Evolutionary conservation across 306 rosid genomes (phyloP), one percentile per base, ranked within the genome.

Genomic region (Mimosa bimucronata): DNA sequence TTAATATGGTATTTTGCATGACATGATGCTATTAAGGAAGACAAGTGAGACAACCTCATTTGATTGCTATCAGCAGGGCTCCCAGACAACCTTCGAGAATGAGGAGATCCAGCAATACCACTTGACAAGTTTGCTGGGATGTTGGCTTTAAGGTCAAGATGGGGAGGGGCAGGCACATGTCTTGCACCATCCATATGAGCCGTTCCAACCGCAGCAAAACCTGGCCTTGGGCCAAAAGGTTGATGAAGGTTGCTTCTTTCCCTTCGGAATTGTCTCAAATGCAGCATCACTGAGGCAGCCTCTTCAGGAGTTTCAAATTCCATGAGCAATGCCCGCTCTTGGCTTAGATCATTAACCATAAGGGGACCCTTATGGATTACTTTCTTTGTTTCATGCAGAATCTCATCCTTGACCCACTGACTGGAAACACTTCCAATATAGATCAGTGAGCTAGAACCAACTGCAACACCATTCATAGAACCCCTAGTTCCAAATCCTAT

Each of bases 281-380:
- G 98, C 73, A 89, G 71, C 94, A 90, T 92, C 69, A 95, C 91
- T 77, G 87, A 87, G 66, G 89, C 85, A 87, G 95, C 94, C 87
- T 91, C 98, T 85, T 91, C 98, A 38, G 97, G 94, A 85, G 88
- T 83, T 86, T 91, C 98, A 87, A 90, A 88, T 85, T 95, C 98
- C 88, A 95, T 85, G 29, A 95, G 93, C 55, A 95, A 71, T 42
- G 97, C 97, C 83, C 89, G 85, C 86, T 95, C 98, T 76, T 83
- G 86, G 89, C 87, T 81, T 79, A 95, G 91, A 85, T 95, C 97
- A 66, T 92, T 90, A 71, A 90, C 84, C 82, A 81, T 34, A 74
- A 83, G 86, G 60, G 97, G 97, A 79, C 87, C 91, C 71, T 87
- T 95, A 83, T 80, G 86, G 77, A 87, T 85, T 70, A 86, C 83